Conservation (phyloP, 495 filamentous ascomycete species). For the Penicillium ucsense region DNA sequence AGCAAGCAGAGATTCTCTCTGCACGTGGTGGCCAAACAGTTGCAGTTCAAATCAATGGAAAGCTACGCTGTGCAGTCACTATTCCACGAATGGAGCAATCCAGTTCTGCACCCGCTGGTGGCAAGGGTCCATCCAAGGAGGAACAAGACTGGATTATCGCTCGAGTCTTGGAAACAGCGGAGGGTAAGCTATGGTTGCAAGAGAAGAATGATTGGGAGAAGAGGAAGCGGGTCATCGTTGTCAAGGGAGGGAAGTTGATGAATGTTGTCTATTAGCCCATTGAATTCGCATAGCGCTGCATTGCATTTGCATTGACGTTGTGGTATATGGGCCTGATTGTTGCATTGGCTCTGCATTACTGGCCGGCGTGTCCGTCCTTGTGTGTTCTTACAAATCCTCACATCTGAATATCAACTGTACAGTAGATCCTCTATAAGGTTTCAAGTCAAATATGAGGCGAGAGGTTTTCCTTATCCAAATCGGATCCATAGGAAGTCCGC, state of each 20-base stretch:
- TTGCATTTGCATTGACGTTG: neutral
- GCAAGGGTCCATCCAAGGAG: slow-evolving; percentile 11
- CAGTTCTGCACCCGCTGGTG: slow-evolving; percentile 8
- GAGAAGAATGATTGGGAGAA: slow-evolving; percentile 40
- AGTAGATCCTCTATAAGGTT: neutral
- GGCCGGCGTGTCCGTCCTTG: no score
- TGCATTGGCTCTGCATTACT: neutral
- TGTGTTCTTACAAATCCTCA: no score
- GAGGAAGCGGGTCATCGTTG: slow-evolving; percentile 34
- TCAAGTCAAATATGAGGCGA: no score
- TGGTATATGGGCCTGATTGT: no score
- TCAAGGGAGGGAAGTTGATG: slow-evolving; percentile 38
- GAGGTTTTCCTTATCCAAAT: no score
- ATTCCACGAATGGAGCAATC: slow-evolving; percentile 32
- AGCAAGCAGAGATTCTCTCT: slow-evolving; percentile 40
- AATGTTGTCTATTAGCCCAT: slow-evolving; percentile 34
- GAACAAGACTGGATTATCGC: slow-evolving; percentile 49
- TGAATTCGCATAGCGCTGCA: slow-evolving; percentile 6
- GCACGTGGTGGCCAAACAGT: slow-evolving; percentile 37
- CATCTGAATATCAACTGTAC: neutral
- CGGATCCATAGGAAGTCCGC: no score
- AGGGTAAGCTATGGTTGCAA: slow-evolving; percentile 37
- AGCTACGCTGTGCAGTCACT: slow-evolving; percentile 52
- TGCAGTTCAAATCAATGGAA: slow-evolving; percentile 71
- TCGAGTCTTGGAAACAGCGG: slow-evolving; percentile 36